Evolutionary conservation across 2,329 filamentous ascomycete species (phyloP).

Genomic region (Trichophyton rubrum): DNA sequence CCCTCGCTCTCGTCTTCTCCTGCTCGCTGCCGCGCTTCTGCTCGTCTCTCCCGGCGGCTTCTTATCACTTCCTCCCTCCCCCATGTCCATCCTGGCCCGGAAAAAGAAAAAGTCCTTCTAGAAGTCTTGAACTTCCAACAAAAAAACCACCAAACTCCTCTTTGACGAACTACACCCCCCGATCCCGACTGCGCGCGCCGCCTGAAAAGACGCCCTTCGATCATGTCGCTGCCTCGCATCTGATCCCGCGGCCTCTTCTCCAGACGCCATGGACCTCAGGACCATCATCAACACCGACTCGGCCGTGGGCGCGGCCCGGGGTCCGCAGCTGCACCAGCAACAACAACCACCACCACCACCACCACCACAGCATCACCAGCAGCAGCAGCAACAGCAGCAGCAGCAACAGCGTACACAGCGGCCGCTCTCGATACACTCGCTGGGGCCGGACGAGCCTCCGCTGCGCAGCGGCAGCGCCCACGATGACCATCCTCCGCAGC

Average conservation of each 20-base stretch:
- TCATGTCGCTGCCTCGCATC: too few species aligned
- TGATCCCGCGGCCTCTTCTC: background rate
- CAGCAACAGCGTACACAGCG: conserved; percentile 18
- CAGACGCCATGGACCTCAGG: conserved; percentile 38
- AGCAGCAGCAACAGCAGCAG: conserved; percentile 2
- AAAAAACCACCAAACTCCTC: too few species aligned
- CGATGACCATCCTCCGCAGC: conserved; percentile 5
- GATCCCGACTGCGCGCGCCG: too few species aligned
- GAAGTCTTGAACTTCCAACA: too few species aligned
- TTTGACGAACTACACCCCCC: too few species aligned
- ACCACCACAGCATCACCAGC: conserved; percentile 3
- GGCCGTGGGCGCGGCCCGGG: conserved; percentile 15
- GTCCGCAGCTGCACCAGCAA: conserved; percentile 13
- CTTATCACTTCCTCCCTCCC: too few species aligned
- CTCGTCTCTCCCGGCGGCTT: too few species aligned
- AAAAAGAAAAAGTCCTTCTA: too few species aligned
- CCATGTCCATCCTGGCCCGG: too few species aligned
- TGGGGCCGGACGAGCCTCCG: background rate
- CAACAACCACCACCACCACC: conserved; percentile 10
- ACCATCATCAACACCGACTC: conserved; percentile 38
- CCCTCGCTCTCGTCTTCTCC: too few species aligned
- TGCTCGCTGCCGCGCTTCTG: too few species aligned
- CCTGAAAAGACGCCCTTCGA: too few species aligned
- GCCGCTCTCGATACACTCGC: conserved; percentile 3
- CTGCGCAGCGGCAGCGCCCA: conserved; percentile 3